These are phyloP conservation scores for Tolypocladium tropicale DNA, from an alignment of 2,329 filamentous ascomycete species.

Conservation along the genomic window DNA sequence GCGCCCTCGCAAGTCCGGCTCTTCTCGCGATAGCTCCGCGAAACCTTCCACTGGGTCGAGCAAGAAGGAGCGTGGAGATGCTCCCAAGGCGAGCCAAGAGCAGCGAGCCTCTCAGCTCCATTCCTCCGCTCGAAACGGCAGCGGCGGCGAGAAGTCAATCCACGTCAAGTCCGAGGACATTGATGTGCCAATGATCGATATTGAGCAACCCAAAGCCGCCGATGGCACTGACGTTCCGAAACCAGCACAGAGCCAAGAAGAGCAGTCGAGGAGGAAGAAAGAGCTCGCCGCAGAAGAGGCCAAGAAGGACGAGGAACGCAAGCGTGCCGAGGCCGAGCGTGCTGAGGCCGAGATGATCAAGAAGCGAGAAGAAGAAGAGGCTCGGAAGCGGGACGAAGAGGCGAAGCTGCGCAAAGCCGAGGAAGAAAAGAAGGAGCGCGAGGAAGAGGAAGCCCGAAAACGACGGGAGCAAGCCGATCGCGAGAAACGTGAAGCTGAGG, in stretches of 20 bases:
- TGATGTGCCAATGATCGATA: constrained; percentile 47
- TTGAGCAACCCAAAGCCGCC: constrained; percentile 17
- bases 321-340: constrained; percentile 18
- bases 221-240: constrained; percentile 21
- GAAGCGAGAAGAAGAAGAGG: constrained; percentile 20
- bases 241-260: constrained; percentile 25
- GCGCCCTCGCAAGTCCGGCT: constrained; percentile 30
- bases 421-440: constrained; percentile 20
- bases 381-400: constrained; percentile 19
- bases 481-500: constrained; percentile 22
- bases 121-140: constrained; percentile 30
- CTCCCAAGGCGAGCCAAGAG: constrained; percentile 25
- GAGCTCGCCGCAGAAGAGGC: constrained; percentile 22
- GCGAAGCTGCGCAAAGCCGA: constrained; percentile 22
- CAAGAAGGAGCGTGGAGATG: constrained; percentile 32
- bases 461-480: constrained; percentile 24
- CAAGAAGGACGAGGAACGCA: constrained; percentile 17
- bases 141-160: constrained; percentile 36
- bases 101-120: constrained; percentile 26
- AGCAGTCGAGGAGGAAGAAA: constrained; percentile 18
- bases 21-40: constrained; percentile 27
- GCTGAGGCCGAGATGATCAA: constrained; percentile 25
- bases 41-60: constrained; percentile 22
- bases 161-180: constrained; percentile 47
- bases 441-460: constrained; percentile 25